Conservation (phyloP, 371 early-diverging fungal species). For the Rhizopus stolonifer region DNA sequence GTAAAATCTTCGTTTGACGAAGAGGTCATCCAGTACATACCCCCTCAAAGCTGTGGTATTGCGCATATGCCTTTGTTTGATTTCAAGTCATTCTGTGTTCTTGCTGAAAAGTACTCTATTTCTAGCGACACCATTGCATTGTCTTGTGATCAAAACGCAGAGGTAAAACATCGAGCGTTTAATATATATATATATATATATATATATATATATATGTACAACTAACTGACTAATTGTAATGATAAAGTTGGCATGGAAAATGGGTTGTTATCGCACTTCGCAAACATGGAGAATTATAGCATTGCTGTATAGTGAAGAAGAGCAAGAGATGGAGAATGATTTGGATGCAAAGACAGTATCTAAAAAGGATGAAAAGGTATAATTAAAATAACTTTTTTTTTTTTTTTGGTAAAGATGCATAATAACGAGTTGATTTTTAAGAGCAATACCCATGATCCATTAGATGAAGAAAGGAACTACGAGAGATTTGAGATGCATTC, state of each 20-base stretch:
- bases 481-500: background rate
- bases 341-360: constrained; percentile 11
- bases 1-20: constrained; percentile 27
- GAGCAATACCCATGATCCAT: background rate
- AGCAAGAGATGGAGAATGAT: constrained; percentile 27
- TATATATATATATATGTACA: no score
- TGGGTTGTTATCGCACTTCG: constrained; percentile 65
- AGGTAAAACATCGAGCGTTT: constrained; percentile 45
- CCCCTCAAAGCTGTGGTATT: constrained; percentile 62
- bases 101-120: constrained; percentile 66
- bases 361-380: background rate
- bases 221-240: no score
- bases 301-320: constrained; percentile 53
- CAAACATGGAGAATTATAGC: constrained; percentile 83
- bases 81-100: constrained; percentile 61
- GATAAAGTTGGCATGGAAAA: constrained; percentile 62
- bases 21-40: constrained; percentile 44
- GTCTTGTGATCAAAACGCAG: constrained; percentile 69
- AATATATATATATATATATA: no score
- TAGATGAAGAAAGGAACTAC: background rate
- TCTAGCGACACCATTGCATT: constrained; percentile 45
- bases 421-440: background rate
- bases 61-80: constrained; percentile 70
- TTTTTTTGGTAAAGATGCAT: no score
- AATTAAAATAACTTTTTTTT: no score